A percentile compares a stretch with the other conserved stretches of the same genome.
Evolutionary conservation across 305 asterid species (phyloP).

Genomic region (Solanum hybrid): DNA sequence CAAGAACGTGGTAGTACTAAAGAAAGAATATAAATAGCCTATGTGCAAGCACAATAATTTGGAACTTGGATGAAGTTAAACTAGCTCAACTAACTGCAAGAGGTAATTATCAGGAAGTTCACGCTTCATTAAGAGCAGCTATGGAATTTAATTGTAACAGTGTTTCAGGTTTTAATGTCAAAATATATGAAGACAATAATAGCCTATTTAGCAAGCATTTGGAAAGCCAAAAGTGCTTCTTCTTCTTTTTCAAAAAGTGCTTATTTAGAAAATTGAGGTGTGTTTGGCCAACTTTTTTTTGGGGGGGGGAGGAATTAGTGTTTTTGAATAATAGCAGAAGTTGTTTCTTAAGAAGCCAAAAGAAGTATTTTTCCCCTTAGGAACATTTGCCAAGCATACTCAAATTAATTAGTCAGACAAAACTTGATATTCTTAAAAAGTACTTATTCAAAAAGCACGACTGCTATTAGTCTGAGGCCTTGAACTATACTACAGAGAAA

Average conservation of each 20-base stretch:
- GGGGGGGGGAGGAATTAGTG: neutral
- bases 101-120: neutral
- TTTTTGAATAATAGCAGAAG: neutral
- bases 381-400: neutral
- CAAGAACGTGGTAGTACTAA: neutral
- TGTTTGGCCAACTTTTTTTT: neutral
- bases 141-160: neutral
- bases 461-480: neutral
- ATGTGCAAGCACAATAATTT: neutral
- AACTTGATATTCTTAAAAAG: neutral
- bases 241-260: neutral
- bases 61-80: neutral
- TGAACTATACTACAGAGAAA: neutral
- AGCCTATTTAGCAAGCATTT: neutral
- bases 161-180: neutral
- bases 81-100: neutral
- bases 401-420: neutral
- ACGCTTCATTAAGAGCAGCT: neutral
- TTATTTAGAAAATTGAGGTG: neutral
- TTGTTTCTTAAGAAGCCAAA: neutral
- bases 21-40: neutral
- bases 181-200: neutral
- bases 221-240: neutral
- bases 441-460: neutral
- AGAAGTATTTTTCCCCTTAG: neutral